Conservation (phyloP, 2,329 filamentous ascomycete species). For the Ophiocordyceps unilateralis region DNA sequence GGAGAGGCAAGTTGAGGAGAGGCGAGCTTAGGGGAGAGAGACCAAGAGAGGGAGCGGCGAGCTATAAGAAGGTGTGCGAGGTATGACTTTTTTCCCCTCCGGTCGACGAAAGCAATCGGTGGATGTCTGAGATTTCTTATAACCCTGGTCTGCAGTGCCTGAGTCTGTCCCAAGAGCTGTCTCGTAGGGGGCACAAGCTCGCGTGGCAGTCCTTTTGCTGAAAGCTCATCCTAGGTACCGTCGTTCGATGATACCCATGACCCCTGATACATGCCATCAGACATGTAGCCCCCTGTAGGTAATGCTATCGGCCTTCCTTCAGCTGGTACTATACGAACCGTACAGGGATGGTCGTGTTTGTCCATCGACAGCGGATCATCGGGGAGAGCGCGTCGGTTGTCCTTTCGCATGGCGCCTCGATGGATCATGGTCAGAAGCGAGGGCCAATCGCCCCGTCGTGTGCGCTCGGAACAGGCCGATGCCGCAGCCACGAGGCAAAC, state of each 20-base stretch:
- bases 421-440: background rate
- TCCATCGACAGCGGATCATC: background rate
- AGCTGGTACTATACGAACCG: too few relatives aligned
- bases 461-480: background rate
- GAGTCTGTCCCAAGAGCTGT: slow-evolving; percentile 1
- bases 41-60: background rate
- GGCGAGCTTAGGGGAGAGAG: background rate
- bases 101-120: slow-evolving; percentile 1
- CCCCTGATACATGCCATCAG: slow-evolving; percentile 1
- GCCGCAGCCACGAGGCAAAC: background rate
- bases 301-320: background rate
- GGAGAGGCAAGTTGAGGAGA: too few relatives aligned
- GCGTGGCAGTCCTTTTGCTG: slow-evolving; percentile 6
- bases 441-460: background rate
- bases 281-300: background rate
- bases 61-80: background rate
- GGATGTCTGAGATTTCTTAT: slow-evolving; percentile 6
- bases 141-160: slow-evolving; percentile 1
- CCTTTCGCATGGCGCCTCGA: background rate
- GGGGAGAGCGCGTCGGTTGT: background rate
- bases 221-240: slow-evolving; percentile 1
- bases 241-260: background rate
- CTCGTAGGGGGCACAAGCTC: slow-evolving; percentile 4
- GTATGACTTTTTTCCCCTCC: background rate
- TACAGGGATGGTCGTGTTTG: background rate